Conservation (phyloP, 2,329 filamentous ascomycete genomes). For the Waltergamsia citrina region DNA sequence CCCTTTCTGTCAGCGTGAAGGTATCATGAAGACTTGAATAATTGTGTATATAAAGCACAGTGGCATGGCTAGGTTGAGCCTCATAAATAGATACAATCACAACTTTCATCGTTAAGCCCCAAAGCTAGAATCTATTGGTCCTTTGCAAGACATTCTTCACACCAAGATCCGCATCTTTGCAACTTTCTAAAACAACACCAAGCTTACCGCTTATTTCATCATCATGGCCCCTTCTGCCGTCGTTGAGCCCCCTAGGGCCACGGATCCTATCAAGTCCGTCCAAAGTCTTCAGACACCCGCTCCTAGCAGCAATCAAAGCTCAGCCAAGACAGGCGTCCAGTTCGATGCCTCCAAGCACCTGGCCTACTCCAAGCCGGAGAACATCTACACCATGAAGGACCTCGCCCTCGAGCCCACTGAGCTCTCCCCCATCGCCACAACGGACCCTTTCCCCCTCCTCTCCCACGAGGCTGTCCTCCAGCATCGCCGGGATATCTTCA, state of each 20-base stretch:
- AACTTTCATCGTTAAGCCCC: too few species aligned
- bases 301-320: neutral
- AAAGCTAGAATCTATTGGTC: too few species aligned
- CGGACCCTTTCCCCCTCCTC: slow-evolving; percentile 18
- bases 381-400: slow-evolving; percentile 13
- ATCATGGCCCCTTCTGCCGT: slow-evolving; percentile 9
- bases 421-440: slow-evolving; percentile 15
- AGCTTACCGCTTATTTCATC: neutral
- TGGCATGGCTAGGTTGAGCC: too few species aligned
- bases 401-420: slow-evolving; percentile 9
- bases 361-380: slow-evolving; percentile 7
- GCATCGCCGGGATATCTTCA: slow-evolving; percentile 12
- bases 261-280: neutral
- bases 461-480: slow-evolving; percentile 12
- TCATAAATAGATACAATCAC: too few species aligned
- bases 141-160: too few species aligned
- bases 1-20: too few species aligned
- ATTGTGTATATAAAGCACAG: too few species aligned
- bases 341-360: slow-evolving; percentile 12
- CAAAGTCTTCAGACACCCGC: neutral
- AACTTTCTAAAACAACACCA: too few species aligned
- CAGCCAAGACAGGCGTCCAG: slow-evolving; percentile 2
- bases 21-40: too few species aligned
- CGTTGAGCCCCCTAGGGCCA: slow-evolving; percentile 3
- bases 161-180: too few species aligned